phyloP scores from a whole-genome alignment of 1,284 basidiomycete species.

The Cutaneotrichosporon arboriforme region DNA sequence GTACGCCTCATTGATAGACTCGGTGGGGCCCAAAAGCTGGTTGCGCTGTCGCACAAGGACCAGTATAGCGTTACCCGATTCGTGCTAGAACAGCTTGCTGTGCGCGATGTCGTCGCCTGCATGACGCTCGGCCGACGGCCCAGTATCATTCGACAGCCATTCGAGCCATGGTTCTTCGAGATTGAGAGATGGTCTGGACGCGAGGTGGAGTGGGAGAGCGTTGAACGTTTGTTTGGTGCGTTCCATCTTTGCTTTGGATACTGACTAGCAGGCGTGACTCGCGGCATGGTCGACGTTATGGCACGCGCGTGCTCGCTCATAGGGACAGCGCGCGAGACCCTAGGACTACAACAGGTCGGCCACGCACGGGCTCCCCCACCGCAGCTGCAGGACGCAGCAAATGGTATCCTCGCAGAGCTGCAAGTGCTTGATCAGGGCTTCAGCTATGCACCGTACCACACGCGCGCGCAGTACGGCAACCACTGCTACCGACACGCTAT shows the following conservation, averaged over 20 bases:
- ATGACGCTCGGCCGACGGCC: constrained; percentile 41
- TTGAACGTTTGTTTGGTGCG: constrained; percentile 41
- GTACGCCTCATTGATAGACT: constrained; percentile 33
- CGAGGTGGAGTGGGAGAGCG: constrained; percentile 41
- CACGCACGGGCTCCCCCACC: constrained; percentile 8
- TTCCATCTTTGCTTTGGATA: not conserved
- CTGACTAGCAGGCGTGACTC: constrained; percentile 25
- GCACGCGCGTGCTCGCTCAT: constrained; percentile 34
- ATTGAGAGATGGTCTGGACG: constrained; percentile 33
- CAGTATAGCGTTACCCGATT: constrained; percentile 33
- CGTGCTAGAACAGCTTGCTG: constrained; percentile 43
- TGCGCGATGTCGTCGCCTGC: constrained; percentile 42
- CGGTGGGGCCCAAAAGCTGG: constrained; percentile 36
- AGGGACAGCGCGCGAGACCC: constrained; percentile 16
- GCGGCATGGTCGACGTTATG: constrained; percentile 43
- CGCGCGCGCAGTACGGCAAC: constrained; percentile 40
- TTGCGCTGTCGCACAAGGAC: constrained; percentile 26
- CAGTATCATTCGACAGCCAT: constrained; percentile 33
- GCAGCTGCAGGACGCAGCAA: constrained; percentile 27
- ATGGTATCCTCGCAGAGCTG: constrained; percentile 34
- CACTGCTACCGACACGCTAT: constrained; percentile 40
- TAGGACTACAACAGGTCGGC: constrained; percentile 3
- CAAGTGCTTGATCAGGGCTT: constrained; percentile 37
- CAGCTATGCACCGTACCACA: constrained; percentile 36
- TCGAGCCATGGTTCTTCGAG: constrained; percentile 44